Percentiles rank a stretch among this genome's conserved stretches.
Evolutionary conservation across 768 basidiomycete genomes (phyloP).

Genomic region (Termitomyces sp.): DNA sequence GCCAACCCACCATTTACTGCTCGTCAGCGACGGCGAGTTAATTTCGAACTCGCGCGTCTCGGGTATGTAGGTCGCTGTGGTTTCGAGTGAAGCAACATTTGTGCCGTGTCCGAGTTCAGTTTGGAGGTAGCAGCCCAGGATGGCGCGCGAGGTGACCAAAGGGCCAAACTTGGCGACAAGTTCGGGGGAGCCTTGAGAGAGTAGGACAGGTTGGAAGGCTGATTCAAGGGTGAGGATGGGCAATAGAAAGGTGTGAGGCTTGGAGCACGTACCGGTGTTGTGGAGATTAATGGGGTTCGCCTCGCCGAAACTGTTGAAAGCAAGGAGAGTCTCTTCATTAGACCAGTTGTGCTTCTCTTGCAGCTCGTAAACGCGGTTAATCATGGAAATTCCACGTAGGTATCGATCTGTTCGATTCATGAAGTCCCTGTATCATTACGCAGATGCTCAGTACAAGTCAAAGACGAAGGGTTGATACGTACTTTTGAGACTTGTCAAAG

Average conservation of each 20-base stretch:
- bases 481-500: conserved; percentile 3
- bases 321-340: conserved; percentile 36
- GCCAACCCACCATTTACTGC: conserved; percentile 83
- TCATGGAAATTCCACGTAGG: conserved; percentile 46
- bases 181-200: conserved; percentile 50
- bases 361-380: conserved; percentile 55
- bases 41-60: conserved; percentile 66
- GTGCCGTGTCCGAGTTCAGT: conserved; percentile 79
- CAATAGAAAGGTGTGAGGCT: background rate
- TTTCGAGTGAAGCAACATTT: conserved; percentile 64
- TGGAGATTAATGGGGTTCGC: conserved; percentile 37
- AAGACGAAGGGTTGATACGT: background rate
- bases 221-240: conserved; percentile 8
- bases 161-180: conserved; percentile 47
- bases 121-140: conserved; percentile 70
- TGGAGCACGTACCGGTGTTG: conserved; percentile 26
- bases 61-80: conserved; percentile 70
- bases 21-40: conserved; percentile 68
- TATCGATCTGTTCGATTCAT: conserved; percentile 54
- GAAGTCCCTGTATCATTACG: conserved; percentile 36
- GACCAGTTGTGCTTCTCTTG: conserved; percentile 49
- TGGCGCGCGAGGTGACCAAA: conserved; percentile 46
- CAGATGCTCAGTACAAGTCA: background rate
- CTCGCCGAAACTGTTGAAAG: conserved; percentile 47
- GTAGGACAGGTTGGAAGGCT: conserved; percentile 68